phyloP scores from a whole-genome alignment of 75 land plant genomes.

The Sequoia sempervirens region DNA sequence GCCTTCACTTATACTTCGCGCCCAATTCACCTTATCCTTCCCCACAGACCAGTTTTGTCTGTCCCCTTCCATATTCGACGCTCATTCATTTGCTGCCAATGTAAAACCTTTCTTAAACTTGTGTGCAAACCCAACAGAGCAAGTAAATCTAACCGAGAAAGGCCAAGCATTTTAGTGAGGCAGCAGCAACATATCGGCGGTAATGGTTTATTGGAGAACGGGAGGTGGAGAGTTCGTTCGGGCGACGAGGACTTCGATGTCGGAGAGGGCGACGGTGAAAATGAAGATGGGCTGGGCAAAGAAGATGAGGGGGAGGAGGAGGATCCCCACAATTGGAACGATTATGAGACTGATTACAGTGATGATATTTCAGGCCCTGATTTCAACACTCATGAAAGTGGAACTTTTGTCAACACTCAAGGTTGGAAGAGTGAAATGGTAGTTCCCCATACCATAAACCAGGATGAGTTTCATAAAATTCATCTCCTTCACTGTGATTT shows the following conservation, averaged over 20 bases:
- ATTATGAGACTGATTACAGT: conserved; percentile 69
- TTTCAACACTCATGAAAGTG: conserved; percentile 44
- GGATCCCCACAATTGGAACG: conserved; percentile 45
- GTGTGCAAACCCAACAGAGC: neutral
- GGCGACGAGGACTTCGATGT: conserved; percentile 48
- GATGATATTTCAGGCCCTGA: conserved; percentile 28
- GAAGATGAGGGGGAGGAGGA: conserved; percentile 78
- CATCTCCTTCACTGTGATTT: conserved; percentile 87
- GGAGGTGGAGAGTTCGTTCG: conserved; percentile 12
- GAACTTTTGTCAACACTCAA: conserved; percentile 69
- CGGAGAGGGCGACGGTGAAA: conserved; percentile 51
- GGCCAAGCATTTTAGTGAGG: neutral
- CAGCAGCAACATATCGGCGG: neutral
- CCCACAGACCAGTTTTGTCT: neutral
- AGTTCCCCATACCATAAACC: conserved; percentile 85
- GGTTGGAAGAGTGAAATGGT: conserved; percentile 82
- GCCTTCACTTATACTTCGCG: too few species aligned
- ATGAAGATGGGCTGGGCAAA: conserved; percentile 42
- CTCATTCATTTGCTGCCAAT: neutral
- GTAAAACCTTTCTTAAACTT: neutral
- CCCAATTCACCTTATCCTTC: conserved; percentile 5
- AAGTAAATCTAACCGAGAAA: too few species aligned
- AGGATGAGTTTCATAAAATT: conserved; percentile 97
- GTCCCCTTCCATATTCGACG: too few species aligned
- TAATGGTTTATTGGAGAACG: neutral